Conservation (phyloP, 2,329 filamentous ascomycete genomes). For the Neofusicoccum umdonicola region DNA sequence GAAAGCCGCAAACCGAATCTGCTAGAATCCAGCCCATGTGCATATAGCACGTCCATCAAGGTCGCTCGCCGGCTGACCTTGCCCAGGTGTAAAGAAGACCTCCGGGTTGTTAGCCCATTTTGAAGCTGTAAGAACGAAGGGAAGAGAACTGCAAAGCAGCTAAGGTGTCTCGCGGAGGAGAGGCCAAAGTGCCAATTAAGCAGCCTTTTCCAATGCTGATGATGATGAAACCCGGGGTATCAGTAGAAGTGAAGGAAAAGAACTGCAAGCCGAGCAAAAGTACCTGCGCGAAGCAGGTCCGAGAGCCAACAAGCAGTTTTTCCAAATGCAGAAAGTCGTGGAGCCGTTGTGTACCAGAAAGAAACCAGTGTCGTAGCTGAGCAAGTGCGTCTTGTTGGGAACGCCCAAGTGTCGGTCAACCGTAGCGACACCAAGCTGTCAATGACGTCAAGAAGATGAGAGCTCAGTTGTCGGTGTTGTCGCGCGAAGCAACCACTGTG, state of each 20-base stretch:
- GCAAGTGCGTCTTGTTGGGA: neutral
- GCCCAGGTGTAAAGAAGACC: too few species aligned
- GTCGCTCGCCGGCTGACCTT: neutral
- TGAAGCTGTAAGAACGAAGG: neutral
- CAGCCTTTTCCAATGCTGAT: neutral
- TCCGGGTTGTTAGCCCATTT: too few species aligned
- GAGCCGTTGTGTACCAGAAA: neutral
- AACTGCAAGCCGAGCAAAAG: neutral
- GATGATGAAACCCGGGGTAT: neutral
- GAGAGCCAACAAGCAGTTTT: neutral
- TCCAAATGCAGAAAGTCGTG: too few species aligned
- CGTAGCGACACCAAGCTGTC: neutral
- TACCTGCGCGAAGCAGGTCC: neutral
- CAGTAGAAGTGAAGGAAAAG: neutral
- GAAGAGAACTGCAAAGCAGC: neutral
- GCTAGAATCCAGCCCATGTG: neutral
- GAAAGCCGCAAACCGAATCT: neutral
- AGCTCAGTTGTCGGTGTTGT: neutral
- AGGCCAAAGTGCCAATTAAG: neutral
- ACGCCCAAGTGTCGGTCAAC: neutral
- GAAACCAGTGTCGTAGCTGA: neutral
- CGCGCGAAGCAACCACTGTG: neutral
- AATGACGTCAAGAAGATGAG: neutral
- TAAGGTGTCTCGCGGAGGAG: neutral
- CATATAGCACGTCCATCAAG: neutral